Conservation (phyloP, 2,329 filamentous ascomycete species). For the Fulvia fulva region DNA sequence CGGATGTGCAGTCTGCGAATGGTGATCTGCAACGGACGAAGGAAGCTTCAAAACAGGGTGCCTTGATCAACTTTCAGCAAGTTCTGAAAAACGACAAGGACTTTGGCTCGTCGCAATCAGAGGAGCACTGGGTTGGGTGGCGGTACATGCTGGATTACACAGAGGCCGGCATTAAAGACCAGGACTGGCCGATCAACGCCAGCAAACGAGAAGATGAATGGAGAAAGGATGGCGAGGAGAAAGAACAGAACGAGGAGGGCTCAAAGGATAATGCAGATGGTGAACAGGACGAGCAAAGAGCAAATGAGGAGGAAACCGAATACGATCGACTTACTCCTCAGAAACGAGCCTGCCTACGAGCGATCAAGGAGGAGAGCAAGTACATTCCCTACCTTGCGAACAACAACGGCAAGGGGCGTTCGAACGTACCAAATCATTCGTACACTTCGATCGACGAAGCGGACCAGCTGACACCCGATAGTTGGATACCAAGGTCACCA, state of each 20-base stretch:
- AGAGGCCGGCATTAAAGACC: slow-evolving; percentile 48
- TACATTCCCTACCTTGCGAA: slow-evolving; percentile 39
- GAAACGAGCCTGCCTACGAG: slow-evolving; percentile 42
- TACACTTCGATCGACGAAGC: slow-evolving; percentile 44
- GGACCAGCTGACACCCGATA: slow-evolving; percentile 52
- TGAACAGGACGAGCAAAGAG: slow-evolving; percentile 16
- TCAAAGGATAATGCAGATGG: slow-evolving; percentile 18
- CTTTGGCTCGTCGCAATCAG: slow-evolving; percentile 43
- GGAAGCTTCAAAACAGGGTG: slow-evolving; percentile 27
- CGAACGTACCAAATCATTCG: slow-evolving; percentile 31
- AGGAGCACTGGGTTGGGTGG: slow-evolving; percentile 44
- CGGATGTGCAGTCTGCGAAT: slow-evolving; percentile 23
- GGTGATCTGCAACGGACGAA: not conserved
- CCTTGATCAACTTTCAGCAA: slow-evolving; percentile 40
- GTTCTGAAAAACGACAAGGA: slow-evolving; percentile 34
- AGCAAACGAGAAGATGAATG: slow-evolving; percentile 33
- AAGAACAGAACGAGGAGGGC: slow-evolving; percentile 36
- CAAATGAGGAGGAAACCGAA: slow-evolving; percentile 30
- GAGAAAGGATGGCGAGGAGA: slow-evolving; percentile 32
- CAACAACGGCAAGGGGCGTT: slow-evolving; percentile 44
- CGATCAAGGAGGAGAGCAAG: slow-evolving; percentile 43
- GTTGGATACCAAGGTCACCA: slow-evolving; percentile 49
- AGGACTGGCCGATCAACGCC: slow-evolving; percentile 49
- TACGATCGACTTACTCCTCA: slow-evolving; percentile 38
- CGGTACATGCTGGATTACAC: slow-evolving; percentile 48